These are phyloP conservation scores for Pachysandra terminalis DNA, from an alignment of 164 flowering plant species.

Conservation along the genomic window DNA sequence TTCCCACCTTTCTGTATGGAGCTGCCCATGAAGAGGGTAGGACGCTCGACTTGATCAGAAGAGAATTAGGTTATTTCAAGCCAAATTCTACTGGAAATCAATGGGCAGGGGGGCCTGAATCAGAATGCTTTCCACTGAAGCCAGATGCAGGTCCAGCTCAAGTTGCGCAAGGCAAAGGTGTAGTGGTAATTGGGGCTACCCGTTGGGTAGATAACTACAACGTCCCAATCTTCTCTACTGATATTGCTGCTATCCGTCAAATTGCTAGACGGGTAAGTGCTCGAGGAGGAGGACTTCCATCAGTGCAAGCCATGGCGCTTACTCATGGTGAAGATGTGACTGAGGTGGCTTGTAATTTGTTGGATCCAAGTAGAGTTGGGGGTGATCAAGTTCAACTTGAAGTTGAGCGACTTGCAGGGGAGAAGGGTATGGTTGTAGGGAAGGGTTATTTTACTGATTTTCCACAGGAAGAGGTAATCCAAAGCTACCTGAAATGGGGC, in stretches of 20 bases:
- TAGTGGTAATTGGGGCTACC: conserved; percentile 57
- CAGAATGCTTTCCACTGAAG: conserved; percentile 30
- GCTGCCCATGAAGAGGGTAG: conserved; percentile 49
- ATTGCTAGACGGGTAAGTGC: conserved; percentile 57
- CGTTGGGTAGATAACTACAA: conserved; percentile 74
- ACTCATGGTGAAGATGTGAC: conserved; percentile 42
- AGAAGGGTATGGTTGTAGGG: conserved; percentile 50
- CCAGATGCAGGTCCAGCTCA: conserved; percentile 60
- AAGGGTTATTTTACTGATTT: conserved; percentile 72
- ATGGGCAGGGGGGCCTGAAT: conserved; percentile 50
- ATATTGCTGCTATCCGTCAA: conserved; percentile 43
- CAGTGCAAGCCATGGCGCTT: conserved; percentile 78
- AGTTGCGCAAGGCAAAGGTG: conserved; percentile 42
- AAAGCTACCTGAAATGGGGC: conserved; percentile 30
- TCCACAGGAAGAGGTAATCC: conserved; percentile 43
- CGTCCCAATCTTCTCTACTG: conserved; percentile 46
- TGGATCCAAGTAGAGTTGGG: conserved; percentile 50
- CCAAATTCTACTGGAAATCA: conserved; percentile 45
- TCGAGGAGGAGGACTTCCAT: conserved; percentile 66
- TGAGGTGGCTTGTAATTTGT: conserved; percentile 70
- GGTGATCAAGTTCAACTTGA: conserved; percentile 53
- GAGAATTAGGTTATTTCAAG: conserved; percentile 63
- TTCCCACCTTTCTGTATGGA: conserved; percentile 64
- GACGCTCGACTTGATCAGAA: conserved; percentile 53
- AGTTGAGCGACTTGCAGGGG: conserved; percentile 51